A percentile compares a stretch with the other conserved stretches of the same genome.
Evolutionary conservation across 148 eudicot species (phyloP).

Genomic region (Oxyria digyna): DNA sequence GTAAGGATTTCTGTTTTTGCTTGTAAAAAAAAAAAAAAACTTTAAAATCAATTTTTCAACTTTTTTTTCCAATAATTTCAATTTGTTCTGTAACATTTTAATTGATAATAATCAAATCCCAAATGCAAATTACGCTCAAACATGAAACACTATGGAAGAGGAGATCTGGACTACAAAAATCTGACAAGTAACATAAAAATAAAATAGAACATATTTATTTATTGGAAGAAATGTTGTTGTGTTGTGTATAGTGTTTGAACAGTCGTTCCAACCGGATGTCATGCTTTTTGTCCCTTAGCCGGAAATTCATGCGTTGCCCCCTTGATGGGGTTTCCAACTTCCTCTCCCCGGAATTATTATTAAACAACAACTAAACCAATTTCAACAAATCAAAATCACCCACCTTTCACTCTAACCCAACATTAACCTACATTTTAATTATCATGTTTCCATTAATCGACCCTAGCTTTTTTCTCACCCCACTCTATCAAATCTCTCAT

Average conservation of each 20-base stretch:
- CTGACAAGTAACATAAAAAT: not conserved
- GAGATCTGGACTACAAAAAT: not conserved
- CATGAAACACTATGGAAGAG: not conserved
- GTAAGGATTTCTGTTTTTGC: too few relatives aligned
- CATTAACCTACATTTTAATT: not conserved
- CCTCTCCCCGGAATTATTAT: not conserved
- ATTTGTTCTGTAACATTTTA: not conserved
- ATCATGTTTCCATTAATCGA: not conserved
- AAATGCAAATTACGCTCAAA: too few relatives aligned
- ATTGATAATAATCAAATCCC: not conserved
- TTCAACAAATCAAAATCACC: not conserved
- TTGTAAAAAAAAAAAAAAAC: too few relatives aligned
- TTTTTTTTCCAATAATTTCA: not conserved
- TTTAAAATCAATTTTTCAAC: too few relatives aligned
- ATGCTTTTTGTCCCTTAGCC: slow-evolving; percentile 57
- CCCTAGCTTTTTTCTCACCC: not conserved
- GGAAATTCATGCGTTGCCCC: slow-evolving; percentile 43
- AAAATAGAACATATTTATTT: not conserved
- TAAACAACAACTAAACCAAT: slow-evolving; percentile 3
- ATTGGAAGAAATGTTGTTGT: not conserved
- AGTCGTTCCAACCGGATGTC: slow-evolving; percentile 34
- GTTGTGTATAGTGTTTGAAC: slow-evolving; percentile 7
- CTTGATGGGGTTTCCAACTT: slow-evolving; percentile 15
- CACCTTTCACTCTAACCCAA: not conserved
- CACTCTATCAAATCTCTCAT: not conserved